Percentiles rank a stretch among this genome's conserved stretches.
phyloP scores from a whole-genome alignment of 345 rosid species.

The Schrenkiella parvula region DNA sequence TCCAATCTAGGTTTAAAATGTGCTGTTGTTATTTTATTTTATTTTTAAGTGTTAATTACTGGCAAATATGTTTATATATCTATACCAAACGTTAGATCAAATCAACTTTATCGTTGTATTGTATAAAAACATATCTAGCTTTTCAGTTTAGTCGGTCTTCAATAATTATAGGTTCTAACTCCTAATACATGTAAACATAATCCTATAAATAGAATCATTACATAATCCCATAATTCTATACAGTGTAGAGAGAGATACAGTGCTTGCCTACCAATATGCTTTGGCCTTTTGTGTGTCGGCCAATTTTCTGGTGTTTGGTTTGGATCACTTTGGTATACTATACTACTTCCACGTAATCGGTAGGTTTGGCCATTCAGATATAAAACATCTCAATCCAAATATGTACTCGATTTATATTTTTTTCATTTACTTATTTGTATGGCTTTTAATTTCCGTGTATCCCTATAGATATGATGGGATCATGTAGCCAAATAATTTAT shows the following conservation, averaged over 20 bases:
- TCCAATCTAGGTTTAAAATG: neutral
- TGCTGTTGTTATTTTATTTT: too few relatives aligned
- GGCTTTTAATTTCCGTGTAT: neutral
- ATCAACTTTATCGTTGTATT: neutral
- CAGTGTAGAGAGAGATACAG: neutral
- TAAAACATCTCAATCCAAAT: slow-evolving; percentile 17
- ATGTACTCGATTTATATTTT: neutral
- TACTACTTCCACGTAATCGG: slow-evolving; percentile 17
- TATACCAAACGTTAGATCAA: neutral
- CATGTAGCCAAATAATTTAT: neutral
- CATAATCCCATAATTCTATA: neutral
- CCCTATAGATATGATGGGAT: neutral
- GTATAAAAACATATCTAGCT: neutral
- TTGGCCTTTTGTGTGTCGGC: slow-evolving; percentile 22
- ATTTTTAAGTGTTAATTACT: neutral
- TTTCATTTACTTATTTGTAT: neutral
- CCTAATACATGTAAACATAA: neutral
- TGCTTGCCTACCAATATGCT: slow-evolving; percentile 16
- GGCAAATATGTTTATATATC: neutral
- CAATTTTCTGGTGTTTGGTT: slow-evolving; percentile 28
- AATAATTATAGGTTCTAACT: neutral
- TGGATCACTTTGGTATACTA: slow-evolving; percentile 3
- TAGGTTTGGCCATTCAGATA: slow-evolving; percentile 28
- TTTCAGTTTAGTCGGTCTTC: neutral
- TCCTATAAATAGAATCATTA: neutral